Base-by-base conservation (phyloP, 352 stramenopile species). In the Globisporangium viniferum region DNA sequence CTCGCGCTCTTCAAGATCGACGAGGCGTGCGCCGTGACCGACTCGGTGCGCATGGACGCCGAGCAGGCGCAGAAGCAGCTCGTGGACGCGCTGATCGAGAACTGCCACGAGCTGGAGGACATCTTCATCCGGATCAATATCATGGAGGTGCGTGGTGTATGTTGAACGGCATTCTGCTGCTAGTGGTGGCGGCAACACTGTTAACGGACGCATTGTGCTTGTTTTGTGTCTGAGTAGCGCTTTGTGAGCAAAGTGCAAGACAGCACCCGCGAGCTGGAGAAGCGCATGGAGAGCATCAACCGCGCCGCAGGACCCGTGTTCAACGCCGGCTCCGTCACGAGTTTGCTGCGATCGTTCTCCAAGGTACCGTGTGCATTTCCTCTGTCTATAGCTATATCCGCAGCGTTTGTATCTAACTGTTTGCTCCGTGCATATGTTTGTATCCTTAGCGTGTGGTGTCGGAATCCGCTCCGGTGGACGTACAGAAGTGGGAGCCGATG, bases 1-100 rank as follows among this genome's bases (percentile, higher is more conserved):
- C 72, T 94, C 33, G 84, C 84, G 46, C 75, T 93, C 14, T 94
- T 93, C 69, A 94, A 93, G 74, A 90, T 93, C 61, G 86, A 94
- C 67, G 84, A 94, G 68, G 82, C 82, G 3, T 87, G 73, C 24
- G 79, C 76, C 3, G 78, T 76, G 20, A 66, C 82, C 12, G 84
- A 90, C 51, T 39, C 70, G 35, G 60, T 93, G 70, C 82, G 75
- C 49, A 68, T 76, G 64, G 84, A 92, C 51, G 75, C 81, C 31
- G 72, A 75, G 51, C 76, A 82, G 60, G 67, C 76, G 20, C 79
- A 90, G 22, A 67, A 81, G 46, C 65, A 80, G 54, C 66, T 92
- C 36, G 71, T 93, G 69, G 71, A 73, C 15, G 74, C 84, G 49
- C 74, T 94, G 33, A 35, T 92, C 44, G 76, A 65, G 56, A 93